phyloP scores from a whole-genome alignment of 192 early-diverging fungal species.

The Coemansia sp. region DNA sequence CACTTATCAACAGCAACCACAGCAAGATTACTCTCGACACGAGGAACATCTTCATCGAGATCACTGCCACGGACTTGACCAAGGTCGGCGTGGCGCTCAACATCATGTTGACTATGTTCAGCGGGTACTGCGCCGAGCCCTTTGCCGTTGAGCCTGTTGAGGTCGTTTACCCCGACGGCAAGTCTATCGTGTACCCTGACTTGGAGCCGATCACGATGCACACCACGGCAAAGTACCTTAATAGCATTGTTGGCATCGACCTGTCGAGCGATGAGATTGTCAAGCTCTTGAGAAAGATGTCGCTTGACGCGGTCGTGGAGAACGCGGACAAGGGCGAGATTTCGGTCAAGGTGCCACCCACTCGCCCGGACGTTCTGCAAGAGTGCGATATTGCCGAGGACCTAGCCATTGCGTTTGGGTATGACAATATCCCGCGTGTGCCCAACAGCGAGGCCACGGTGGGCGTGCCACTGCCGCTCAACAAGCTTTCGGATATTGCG shows the following conservation, averaged over 20 bases:
- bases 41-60: constrained; percentile 97
- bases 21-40: constrained; percentile 95
- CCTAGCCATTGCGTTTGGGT: constrained; percentile 95
- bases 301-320: constrained; percentile 64
- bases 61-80: constrained; percentile 93
- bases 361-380: constrained; percentile 94
- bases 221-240: constrained; percentile 87
- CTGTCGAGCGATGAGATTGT: constrained; percentile 70
- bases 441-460: constrained; percentile 81
- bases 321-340: constrained; percentile 45
- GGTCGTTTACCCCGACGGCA: constrained; percentile 82
- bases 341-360: constrained; percentile 78
- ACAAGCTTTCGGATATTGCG: constrained; percentile 88
- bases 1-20: constrained; percentile 98
- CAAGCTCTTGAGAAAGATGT: constrained; percentile 83
- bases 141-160: constrained; percentile 96
- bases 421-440: constrained; percentile 87
- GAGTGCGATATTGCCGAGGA: constrained; percentile 98
- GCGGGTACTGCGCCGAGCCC: constrained; percentile 84
- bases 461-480: constrained; percentile 84
- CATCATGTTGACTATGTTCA: constrained; percentile 95
- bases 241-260: constrained; percentile 76
- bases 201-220: constrained; percentile 65
- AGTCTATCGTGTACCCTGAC: constrained; percentile 68
- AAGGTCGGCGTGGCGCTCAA: constrained; percentile 95